Conservation (phyloP, 805 yeast genomes). For the Pichia phayaonensis region DNA sequence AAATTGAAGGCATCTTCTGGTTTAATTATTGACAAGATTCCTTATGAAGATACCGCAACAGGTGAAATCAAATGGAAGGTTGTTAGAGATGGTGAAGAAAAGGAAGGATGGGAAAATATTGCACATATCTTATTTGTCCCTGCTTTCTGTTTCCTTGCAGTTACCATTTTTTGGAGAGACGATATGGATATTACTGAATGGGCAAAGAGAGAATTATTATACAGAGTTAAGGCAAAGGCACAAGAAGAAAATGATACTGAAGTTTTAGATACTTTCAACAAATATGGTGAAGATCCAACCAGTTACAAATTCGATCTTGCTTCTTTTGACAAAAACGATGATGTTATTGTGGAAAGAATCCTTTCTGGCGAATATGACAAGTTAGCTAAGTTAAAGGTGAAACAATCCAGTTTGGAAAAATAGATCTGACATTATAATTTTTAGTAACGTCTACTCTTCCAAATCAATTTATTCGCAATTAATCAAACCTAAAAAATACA, state of each 20-base stretch:
- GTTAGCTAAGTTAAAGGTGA: conserved; percentile 49
- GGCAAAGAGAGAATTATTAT: conserved; percentile 77
- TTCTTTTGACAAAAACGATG: conserved; percentile 63
- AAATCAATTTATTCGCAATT: background rate
- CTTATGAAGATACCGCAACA: conserved; percentile 69
- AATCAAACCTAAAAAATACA: background rate
- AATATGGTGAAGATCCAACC: conserved; percentile 31
- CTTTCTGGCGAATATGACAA: conserved; percentile 79
- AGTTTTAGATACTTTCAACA: conserved; percentile 37
- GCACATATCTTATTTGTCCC: conserved; percentile 71
- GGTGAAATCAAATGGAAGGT: conserved; percentile 77
- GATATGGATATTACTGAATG: conserved; percentile 52
- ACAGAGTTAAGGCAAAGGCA: conserved; percentile 65
- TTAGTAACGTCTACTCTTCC: background rate
- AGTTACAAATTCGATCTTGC: conserved; percentile 42
- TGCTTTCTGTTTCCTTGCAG: conserved; percentile 49
- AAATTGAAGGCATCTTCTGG: conserved; percentile 52
- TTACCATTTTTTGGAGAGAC: conserved; percentile 42
- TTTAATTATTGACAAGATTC: conserved; percentile 72
- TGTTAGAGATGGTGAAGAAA: conserved; percentile 57
- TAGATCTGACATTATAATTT: background rate
- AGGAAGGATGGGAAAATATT: conserved; percentile 81
- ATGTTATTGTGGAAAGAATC: conserved; percentile 71
- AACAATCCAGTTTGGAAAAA: conserved; percentile 18
- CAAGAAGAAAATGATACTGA: conserved; percentile 48